Conservation (phyloP, 208 protist genomes). For the Acanthamoeba royreba region DNA sequence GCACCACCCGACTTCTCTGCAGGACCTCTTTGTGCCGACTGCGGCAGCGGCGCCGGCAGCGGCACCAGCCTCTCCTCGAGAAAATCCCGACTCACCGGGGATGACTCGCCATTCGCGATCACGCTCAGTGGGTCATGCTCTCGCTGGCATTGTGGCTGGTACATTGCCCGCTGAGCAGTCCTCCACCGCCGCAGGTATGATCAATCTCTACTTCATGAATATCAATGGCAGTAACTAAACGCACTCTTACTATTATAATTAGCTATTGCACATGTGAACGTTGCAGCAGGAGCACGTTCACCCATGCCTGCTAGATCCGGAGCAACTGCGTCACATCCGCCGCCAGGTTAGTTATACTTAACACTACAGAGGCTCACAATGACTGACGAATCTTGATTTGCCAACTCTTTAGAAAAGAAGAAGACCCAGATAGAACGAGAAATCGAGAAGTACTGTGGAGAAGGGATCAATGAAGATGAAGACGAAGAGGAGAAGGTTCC, state of each 20-base stretch:
- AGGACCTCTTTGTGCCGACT: neutral
- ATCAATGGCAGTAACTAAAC: too few relatives aligned
- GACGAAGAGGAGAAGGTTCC: conserved; percentile 33
- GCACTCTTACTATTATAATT: too few relatives aligned
- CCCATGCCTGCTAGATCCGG: neutral
- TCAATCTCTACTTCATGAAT: too few relatives aligned
- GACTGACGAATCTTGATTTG: neutral
- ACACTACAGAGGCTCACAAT: too few relatives aligned
- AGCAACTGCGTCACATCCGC: neutral
- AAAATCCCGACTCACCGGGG: neutral
- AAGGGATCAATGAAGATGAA: neutral
- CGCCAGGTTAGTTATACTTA: too few relatives aligned
- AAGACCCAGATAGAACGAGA: neutral
- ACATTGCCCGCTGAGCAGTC: too few relatives aligned
- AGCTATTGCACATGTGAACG: too few relatives aligned
- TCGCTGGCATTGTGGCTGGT: neutral
- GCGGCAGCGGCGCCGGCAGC: too few relatives aligned
- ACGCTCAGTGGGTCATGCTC: neutral
- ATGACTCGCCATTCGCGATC: neutral
- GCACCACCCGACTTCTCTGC: neutral
- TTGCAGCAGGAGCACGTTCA: neutral
- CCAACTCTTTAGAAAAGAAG: neutral
- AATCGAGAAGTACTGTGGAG: conserved; percentile 23
- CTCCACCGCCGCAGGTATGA: too few relatives aligned
- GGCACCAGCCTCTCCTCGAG: neutral